Conservation (phyloP, 805 yeast genomes). For the Yamadazyma nakazawae region DNA sequence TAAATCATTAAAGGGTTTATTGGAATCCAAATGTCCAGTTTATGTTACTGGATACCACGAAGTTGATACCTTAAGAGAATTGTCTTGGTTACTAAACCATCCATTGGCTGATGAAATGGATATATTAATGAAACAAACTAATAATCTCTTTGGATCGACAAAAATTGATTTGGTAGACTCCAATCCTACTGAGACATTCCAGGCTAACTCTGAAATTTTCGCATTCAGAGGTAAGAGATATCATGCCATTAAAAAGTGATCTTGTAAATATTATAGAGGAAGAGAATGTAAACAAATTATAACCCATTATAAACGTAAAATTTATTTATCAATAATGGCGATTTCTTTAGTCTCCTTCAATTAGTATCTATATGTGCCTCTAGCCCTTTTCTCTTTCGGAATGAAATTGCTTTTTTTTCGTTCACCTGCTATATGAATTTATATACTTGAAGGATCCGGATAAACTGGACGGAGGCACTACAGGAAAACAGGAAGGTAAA, state of each 20-base stretch:
- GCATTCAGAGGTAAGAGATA: slow-evolving; percentile 96
- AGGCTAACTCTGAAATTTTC: slow-evolving; percentile 83
- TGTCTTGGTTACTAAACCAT: slow-evolving; percentile 67
- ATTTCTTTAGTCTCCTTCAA: too few relatives aligned
- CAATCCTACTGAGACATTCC: slow-evolving; percentile 91
- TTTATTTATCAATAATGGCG: too few relatives aligned
- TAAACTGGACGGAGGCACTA: too few relatives aligned
- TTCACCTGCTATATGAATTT: too few relatives aligned
- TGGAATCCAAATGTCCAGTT: slow-evolving; percentile 91
- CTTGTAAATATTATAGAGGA: slow-evolving; percentile 1
- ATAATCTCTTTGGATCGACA: slow-evolving; percentile 77
- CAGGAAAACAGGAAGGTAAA: too few relatives aligned
- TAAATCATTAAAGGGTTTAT: slow-evolving; percentile 76
- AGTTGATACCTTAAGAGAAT: slow-evolving; percentile 66
- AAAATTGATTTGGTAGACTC: slow-evolving; percentile 93
- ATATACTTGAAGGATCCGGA: too few relatives aligned
- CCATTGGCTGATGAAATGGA: slow-evolving; percentile 66
- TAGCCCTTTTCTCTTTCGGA: too few relatives aligned
- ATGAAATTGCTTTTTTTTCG: too few relatives aligned
- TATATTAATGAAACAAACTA: slow-evolving; percentile 67
- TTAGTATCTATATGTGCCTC: too few relatives aligned
- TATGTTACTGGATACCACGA: slow-evolving; percentile 88
- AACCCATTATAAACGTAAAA: too few relatives aligned
- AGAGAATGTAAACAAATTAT: too few relatives aligned
- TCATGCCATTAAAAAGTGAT: slow-evolving; percentile 58